Conservation (phyloP, 2,329 filamentous ascomycete genomes). For the Alternaria sp. region DNA sequence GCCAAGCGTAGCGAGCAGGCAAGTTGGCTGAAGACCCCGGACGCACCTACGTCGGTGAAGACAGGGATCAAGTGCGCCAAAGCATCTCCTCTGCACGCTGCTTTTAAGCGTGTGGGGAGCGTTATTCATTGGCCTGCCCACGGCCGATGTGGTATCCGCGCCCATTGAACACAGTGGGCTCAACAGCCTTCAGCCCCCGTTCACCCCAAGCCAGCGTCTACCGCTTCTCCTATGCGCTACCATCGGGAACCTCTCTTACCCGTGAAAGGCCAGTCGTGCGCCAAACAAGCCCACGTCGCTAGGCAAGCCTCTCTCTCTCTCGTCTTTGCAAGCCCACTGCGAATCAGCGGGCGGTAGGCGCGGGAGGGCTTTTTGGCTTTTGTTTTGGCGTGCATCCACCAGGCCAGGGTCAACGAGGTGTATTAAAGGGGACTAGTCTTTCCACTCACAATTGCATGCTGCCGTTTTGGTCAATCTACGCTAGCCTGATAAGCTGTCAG, state of each 20-base stretch:
- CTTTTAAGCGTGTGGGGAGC: constrained; percentile 42
- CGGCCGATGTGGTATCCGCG: constrained; percentile 29
- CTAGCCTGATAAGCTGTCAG: constrained; percentile 30
- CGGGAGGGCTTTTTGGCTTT: constrained; percentile 40
- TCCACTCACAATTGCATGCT: constrained; percentile 38
- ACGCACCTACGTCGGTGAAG: constrained; percentile 36
- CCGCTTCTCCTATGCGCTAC: constrained; percentile 24
- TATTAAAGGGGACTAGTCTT: constrained; percentile 25
- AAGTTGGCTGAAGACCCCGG: constrained; percentile 44
- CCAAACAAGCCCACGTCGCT: constrained; percentile 28
- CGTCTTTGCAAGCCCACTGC: constrained; percentile 32
- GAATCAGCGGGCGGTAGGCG: constrained; percentile 39
- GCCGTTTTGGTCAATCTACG: constrained; percentile 29
- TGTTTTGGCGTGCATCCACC: constrained; percentile 39
- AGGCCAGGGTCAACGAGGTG: constrained; percentile 19
- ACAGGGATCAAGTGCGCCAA: constrained; percentile 34
- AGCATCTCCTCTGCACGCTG: constrained; percentile 34
- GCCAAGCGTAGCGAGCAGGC: constrained; percentile 46
- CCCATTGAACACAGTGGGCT: constrained; percentile 20
- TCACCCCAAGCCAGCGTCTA: constrained; percentile 24
- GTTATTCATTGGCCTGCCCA: constrained; percentile 20
- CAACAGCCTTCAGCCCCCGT: constrained; percentile 17
- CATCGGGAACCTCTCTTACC: constrained; percentile 30
- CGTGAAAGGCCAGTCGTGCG: constrained; percentile 26
- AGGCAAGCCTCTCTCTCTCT: constrained; percentile 25